Evolutionary conservation across 78 protist genomes (phyloP).

Genomic region (Dictyostelium brefeldianum): DNA sequence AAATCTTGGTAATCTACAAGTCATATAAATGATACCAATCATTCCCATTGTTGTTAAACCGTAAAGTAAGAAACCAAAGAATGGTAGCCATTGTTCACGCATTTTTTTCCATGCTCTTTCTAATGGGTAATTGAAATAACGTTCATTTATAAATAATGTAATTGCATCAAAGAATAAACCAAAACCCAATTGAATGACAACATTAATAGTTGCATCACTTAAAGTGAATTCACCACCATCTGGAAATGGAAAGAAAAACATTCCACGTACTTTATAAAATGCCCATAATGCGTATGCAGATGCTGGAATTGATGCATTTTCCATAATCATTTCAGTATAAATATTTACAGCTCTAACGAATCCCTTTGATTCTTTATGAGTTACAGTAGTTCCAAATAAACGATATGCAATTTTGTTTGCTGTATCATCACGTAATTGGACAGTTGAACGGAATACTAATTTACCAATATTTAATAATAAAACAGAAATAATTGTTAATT

Average conservation of each 20-base stretch:
- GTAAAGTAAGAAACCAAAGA: constrained; percentile 67
- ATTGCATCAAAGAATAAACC: constrained; percentile 59
- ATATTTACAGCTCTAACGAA: constrained; percentile 71
- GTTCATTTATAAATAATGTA: constrained; percentile 60
- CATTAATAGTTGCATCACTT: constrained; percentile 41
- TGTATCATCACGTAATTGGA: constrained; percentile 42
- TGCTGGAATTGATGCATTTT: constrained; percentile 67
- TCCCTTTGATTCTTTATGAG: constrained; percentile 62
- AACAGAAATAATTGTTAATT: constrained; percentile 48
- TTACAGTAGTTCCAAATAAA: constrained; percentile 14
- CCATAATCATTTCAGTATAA: constrained; percentile 78
- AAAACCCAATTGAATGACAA: constrained; percentile 40
- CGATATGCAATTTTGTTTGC: constrained; percentile 1
- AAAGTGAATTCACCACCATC: constrained; percentile 33
- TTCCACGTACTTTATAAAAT: constrained; percentile 30
- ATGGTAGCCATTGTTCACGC: constrained; percentile 62
- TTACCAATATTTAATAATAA: constrained; percentile 61
- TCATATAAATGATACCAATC: constrained; percentile 74
- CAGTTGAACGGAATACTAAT: constrained; percentile 54
- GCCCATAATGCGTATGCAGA: constrained; percentile 67
- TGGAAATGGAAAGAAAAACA: constrained; percentile 72
- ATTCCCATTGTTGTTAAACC: constrained; percentile 59
- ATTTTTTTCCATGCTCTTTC: constrained; percentile 76
- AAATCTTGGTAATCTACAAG: constrained; percentile 53
- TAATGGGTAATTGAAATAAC: constrained; percentile 53